These are phyloP conservation scores for Prunus salicina DNA, from an alignment of 306 rosid genomes.

Conservation along the genomic window DNA sequence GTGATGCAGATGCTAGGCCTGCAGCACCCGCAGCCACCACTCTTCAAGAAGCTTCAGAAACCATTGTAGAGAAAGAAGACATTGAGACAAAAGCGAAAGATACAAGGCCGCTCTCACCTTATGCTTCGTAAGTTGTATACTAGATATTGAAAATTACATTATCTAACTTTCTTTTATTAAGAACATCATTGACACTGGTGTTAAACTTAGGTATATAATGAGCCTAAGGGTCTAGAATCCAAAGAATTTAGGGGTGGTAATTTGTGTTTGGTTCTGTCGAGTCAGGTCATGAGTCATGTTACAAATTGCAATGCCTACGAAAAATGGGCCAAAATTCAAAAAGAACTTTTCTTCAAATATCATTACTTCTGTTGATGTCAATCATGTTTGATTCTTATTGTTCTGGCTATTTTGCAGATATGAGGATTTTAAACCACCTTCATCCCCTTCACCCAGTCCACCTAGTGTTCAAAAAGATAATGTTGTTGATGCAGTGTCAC, in stretches of 20 bases:
- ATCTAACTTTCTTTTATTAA: neutral
- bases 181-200: neutral
- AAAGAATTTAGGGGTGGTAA: too few relatives aligned
- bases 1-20: neutral
- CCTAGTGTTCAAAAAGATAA: constrained; percentile 28
- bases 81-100: constrained; percentile 6
- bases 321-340: too few relatives aligned
- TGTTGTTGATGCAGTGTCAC: constrained; percentile 24
- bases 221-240: too few relatives aligned
- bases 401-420: constrained; percentile 34
- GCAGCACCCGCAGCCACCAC: constrained; percentile 13
- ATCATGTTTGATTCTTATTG: neutral
- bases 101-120: constrained; percentile 17
- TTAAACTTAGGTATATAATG: neutral
- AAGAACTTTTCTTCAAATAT: too few relatives aligned
- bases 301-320: too few relatives aligned
- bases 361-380: neutral
- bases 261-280: too few relatives aligned
- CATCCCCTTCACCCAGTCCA: constrained; percentile 43
- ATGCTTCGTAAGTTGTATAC: neutral
- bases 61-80: constrained; percentile 1
- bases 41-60: constrained; percentile 8
- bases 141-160: neutral
- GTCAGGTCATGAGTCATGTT: too few relatives aligned
- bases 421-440: constrained; percentile 46